A percentile compares a stretch with the other conserved stretches of the same genome.
Conservation (phyloP, 495 filamentous ascomycete genomes). For the Copromyces sp. region DNA sequence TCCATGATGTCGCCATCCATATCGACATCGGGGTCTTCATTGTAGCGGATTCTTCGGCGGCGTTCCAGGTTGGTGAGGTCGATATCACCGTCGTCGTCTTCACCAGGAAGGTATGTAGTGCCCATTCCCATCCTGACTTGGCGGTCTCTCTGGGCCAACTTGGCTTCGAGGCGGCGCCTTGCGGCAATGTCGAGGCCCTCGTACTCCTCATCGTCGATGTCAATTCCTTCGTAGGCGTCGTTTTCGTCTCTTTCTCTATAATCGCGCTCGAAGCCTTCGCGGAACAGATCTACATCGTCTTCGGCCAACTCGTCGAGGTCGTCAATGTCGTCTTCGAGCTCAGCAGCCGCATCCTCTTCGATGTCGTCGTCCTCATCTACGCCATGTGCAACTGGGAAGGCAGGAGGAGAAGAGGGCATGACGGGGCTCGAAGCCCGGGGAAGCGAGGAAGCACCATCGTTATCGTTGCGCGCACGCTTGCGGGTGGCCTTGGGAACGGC, state of each 20-base stretch:
- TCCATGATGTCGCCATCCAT: slow-evolving; percentile 91
- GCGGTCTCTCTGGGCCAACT: slow-evolving; percentile 72
- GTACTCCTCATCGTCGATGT: slow-evolving; percentile 51
- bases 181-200: slow-evolving; percentile 69
- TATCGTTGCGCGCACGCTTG: slow-evolving; percentile 74
- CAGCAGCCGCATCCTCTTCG: slow-evolving; percentile 16
- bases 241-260: slow-evolving; percentile 50
- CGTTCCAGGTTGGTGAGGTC: slow-evolving; percentile 76
- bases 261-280: slow-evolving; percentile 79
- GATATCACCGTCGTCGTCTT: slow-evolving; percentile 74
- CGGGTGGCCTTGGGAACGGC: slow-evolving; percentile 48
- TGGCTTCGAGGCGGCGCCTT: slow-evolving; percentile 72
- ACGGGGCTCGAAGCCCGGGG: slow-evolving; percentile 48
- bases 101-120: slow-evolving; percentile 74
- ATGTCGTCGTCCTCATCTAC: slow-evolving; percentile 61
- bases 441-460: slow-evolving; percentile 54
- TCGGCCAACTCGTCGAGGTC: slow-evolving; percentile 95
- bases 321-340: slow-evolving; percentile 72
- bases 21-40: slow-evolving; percentile 87
- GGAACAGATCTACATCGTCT: slow-evolving; percentile 93
- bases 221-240: slow-evolving; percentile 36
- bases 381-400: slow-evolving; percentile 43
- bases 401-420: slow-evolving; percentile 40
- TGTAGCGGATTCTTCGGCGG: slow-evolving; percentile 73
- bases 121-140: slow-evolving; percentile 70